Evolutionary conservation across 805 yeast genomes (phyloP), one percentile per base, ranked within the genome.

Genomic region (Kluyveromyces wickerhamii): DNA sequence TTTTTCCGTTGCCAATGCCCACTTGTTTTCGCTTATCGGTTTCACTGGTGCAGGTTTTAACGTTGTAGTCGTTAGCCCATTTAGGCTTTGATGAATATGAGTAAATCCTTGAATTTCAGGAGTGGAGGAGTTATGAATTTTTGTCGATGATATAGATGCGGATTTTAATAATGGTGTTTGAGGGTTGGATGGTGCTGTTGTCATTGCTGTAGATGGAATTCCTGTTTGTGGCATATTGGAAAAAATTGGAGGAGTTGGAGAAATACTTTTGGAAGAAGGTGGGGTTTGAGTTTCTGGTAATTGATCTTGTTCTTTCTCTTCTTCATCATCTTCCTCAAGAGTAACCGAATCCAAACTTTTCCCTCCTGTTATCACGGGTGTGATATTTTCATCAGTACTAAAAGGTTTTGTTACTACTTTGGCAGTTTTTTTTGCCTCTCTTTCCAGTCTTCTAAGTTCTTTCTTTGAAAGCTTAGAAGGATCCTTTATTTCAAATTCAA

Each of bases 41-140:
- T 68, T 71, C 2, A 66, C 54, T 1, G 78, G 77, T 2, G 77
- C 77, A 2, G 78, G 78, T 49, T 71, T 72, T 30, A 72, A 40
- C 6, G 59, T 52, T 3, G 60, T 45, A 5, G 57, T 52, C 4
- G 59, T 51, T 15, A 52, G 34, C 25, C 60, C 60, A 40, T 52
- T 54, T 22, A 43, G 44, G 14, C 52, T 47, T 40, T 51, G 57
- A 31, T 54, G 57, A 35, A 54, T 51, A 41, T 56, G 59, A 7
- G 55, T 51, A 38, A 53, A 59, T 11, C 44, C 43, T 23, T 42
- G 46, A 14, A 26, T 10, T 30, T 42, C 48, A 2, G 45, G 39
- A 10, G 45, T 18, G 4, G 36, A 14, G 5, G 34, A 23, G 12
- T 24, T n/a, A 13, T 29, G n/a, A 23, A 26, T 18, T 7, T 25